These are phyloP conservation scores for Apiospora pterosperma DNA, from an alignment of 2,329 filamentous ascomycete species.

Conservation along the genomic window DNA sequence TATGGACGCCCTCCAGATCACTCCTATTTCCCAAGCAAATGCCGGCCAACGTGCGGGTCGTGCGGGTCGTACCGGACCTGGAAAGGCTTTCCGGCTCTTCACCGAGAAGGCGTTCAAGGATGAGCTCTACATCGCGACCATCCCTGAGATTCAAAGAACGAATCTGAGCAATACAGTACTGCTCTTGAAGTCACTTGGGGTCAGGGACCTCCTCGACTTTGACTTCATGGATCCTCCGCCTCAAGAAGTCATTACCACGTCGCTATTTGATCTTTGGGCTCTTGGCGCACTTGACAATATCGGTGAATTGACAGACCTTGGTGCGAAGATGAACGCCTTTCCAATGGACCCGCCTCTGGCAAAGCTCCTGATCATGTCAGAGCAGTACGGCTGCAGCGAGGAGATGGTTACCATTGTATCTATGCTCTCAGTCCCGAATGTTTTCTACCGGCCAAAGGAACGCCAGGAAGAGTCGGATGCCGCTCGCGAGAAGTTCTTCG, in stretches of 20 bases:
- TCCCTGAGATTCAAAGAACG: constrained; percentile 95
- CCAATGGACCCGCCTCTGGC: constrained; percentile 97
- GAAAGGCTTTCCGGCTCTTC: constrained; percentile 90
- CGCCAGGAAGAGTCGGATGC: constrained; percentile 94
- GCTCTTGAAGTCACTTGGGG: constrained; percentile 88
- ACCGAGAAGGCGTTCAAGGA: constrained; percentile 95
- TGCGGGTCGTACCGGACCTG: constrained; percentile 89
- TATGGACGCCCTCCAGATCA: constrained; percentile 98
- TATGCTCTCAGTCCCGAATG: constrained; percentile 94
- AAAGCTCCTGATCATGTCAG: constrained; percentile 89
- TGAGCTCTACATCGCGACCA: constrained; percentile 93
- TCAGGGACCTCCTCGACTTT: constrained; percentile 92
- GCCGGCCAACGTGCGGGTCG: constrained; percentile 89
- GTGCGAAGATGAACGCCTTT: constrained; percentile 92
- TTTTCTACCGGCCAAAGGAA: constrained; percentile 96
- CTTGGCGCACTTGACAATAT: constrained; percentile 91
- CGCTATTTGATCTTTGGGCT: constrained; percentile 96
- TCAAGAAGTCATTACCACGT: constrained; percentile 96
- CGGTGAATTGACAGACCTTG: constrained; percentile 83
- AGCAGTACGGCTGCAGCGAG: constrained; percentile 88
- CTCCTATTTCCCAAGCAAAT: constrained; percentile 95
- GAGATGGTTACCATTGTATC: constrained; percentile 98
- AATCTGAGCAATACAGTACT: constrained; percentile 95
- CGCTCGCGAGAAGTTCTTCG: constrained; percentile 96
- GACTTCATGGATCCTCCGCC: constrained; percentile 99